Evolutionary conservation across 306 rosid genomes (phyloP), one percentile per base, ranked within the genome.

Genomic region (Prunus kanzakura): DNA sequence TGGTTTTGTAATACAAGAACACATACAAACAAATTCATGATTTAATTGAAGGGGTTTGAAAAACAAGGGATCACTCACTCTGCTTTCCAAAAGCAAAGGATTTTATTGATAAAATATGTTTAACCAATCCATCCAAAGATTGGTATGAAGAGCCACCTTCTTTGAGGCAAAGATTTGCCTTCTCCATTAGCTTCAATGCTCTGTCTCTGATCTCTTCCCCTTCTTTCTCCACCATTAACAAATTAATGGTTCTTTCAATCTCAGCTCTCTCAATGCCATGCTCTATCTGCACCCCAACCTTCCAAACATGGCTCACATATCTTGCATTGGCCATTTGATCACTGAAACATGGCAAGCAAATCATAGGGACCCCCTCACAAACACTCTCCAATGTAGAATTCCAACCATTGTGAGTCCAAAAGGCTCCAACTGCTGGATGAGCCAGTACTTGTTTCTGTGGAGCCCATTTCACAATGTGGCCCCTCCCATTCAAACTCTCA

Each of bases 401-500:
- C 96, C 91, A 91, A 11, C 93, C 91, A 46, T 11, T 49, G 54
- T 87, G 89, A 49, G 89, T 88, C 91, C 86, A 91, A 73, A 91
- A 91, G 16, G 82, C 86, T 60, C 87, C 89, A 2, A 87, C 61
- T 0, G 91, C 67, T 4, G 79, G 86, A 64, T 90, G 93, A 2
- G 84, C 87, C 72, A 91, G 54, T 72, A 91, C 91, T 55, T 82
- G 82, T 43, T 67, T 81, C 60, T 88, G 91, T 30, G 96, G 91
- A 14, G 90, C 91, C 93, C 96, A 88, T 75, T 88, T 87, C n/a
- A 88, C 86, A 13, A 87, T 75, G 62, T 69, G 74, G 0, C 88
- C 91, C 50, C 80, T 82, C 49, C 76, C 82, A 29, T 80, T 77
- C 71, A 86, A 66, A 35, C 43, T 72, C 50, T 89, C 87, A 1